phyloP scores from a whole-genome alignment of 129 eudicot genomes.

The Chrysanthemum makinoi region DNA sequence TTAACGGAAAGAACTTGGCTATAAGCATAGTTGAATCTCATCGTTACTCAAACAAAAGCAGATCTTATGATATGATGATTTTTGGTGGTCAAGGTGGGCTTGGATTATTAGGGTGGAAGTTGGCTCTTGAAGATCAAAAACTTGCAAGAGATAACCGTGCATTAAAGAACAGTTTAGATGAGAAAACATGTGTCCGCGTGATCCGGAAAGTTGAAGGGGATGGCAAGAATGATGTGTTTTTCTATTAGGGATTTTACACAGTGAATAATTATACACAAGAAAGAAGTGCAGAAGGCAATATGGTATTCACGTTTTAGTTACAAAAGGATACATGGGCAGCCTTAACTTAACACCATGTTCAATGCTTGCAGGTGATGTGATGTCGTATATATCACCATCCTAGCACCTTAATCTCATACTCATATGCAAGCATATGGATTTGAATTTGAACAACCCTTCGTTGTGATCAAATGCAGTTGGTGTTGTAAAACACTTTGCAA shows the following conservation, averaged over 20 bases:
- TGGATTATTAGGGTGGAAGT: background rate
- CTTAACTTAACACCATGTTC: conserved; percentile 18
- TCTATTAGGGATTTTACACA: conserved; percentile 41
- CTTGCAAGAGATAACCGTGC: conserved; percentile 45
- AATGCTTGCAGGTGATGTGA: conserved; percentile 1
- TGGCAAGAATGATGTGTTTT: background rate
- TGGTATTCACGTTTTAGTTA: conserved; percentile 44
- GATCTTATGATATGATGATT: conserved; percentile 24
- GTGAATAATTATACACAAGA: conserved; percentile 27
- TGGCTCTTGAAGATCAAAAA: conserved; percentile 36
- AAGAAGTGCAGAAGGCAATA: conserved; percentile 38
- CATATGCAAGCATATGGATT: no score
- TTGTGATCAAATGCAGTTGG: no score
- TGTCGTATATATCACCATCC: background rate
- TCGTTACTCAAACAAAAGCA: conserved; percentile 36
- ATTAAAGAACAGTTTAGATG: conserved; percentile 35
- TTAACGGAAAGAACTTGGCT: conserved; percentile 38
- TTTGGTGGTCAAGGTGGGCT: conserved; percentile 63
- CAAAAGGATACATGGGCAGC: conserved; percentile 35
- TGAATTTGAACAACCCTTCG: no score
- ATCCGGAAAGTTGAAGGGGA: conserved; percentile 1
- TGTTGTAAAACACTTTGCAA: no score
- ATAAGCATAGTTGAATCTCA: conserved; percentile 53
- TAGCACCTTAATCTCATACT: no score
- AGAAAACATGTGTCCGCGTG: conserved; percentile 30